Percentiles rank a stretch among this genome's conserved stretches.
These are phyloP conservation scores for Ganoderma lingzhi DNA, from an alignment of 1,284 basidiomycete species.

Conservation along the genomic window DNA sequence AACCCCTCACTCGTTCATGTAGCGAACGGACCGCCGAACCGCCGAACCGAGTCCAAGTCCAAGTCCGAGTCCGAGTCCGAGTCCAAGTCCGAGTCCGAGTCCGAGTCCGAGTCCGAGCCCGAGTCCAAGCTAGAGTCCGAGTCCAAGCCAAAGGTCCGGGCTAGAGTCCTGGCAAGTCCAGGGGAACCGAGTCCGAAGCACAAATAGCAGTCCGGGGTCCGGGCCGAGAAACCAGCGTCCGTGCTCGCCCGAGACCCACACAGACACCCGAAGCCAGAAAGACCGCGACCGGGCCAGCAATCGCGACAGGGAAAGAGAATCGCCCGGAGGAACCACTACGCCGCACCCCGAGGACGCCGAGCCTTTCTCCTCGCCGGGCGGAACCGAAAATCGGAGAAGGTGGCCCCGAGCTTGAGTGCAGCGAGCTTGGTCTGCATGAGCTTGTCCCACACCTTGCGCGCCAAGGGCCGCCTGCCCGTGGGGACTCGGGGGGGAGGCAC, in stretches of 20 bases:
- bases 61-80: not conserved
- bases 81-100: not conserved
- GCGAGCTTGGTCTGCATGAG: not conserved
- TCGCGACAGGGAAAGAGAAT: not conserved
- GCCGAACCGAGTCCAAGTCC: not conserved
- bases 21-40: not conserved
- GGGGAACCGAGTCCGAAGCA: not conserved
- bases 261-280: not conserved
- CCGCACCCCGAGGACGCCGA: not conserved
- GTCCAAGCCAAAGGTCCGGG: not conserved
- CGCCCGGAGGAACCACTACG: not conserved
- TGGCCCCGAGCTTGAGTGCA: not conserved
- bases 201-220: not conserved
- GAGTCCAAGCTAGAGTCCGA: not conserved
- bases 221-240: not conserved
- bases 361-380: not conserved
- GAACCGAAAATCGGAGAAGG: not conserved
- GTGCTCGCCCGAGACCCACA: not conserved
- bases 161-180: not conserved
- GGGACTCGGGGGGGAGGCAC: not conserved
- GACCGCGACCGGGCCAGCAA: not conserved
- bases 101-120: not conserved
- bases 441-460: constrained; percentile 1
- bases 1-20: constrained; percentile 1
- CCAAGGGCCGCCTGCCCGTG: not conserved